A percentile compares a stretch with the other conserved stretches of the same genome.
These are phyloP conservation scores for Lentinus tigrinus DNA, from an alignment of 768 basidiomycete genomes.

Conservation along the genomic window DNA sequence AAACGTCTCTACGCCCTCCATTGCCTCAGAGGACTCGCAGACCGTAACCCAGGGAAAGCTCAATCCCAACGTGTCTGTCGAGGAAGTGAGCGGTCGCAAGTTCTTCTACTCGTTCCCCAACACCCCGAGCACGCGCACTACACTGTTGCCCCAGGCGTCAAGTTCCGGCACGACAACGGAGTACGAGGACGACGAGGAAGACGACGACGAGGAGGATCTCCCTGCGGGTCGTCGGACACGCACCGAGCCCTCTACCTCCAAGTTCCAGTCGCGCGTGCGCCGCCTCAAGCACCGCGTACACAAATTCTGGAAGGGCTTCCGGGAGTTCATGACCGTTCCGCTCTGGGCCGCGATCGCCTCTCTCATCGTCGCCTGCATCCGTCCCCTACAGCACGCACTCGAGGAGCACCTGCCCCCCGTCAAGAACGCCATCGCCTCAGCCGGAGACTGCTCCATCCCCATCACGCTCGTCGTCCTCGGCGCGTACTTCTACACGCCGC, in stretches of 20 bases:
- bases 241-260: constrained; percentile 22
- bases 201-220: constrained; percentile 20
- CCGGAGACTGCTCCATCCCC: constrained; percentile 82
- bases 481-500: constrained; percentile 76
- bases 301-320: constrained; percentile 41
- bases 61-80: constrained; percentile 18
- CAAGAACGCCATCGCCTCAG: constrained; percentile 62
- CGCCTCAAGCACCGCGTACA: constrained; percentile 27
- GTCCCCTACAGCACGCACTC: constrained; percentile 71
- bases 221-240: constrained; percentile 13
- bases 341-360: constrained; percentile 78
- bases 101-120: constrained; percentile 71
- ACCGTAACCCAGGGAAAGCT: not conserved
- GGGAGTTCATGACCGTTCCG: constrained; percentile 86
- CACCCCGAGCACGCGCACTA: constrained; percentile 33
- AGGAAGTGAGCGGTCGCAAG: constrained; percentile 22
- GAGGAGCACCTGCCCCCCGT: constrained; percentile 62
- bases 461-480: constrained; percentile 90
- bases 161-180: constrained; percentile 16
- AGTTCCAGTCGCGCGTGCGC: constrained; percentile 27
- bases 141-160: constrained; percentile 9
- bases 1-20: constrained; percentile 1
- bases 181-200: constrained; percentile 23
- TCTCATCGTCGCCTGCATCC: constrained; percentile 73
- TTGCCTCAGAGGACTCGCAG: constrained; percentile 11